Percentiles rank a stretch among this genome's conserved stretches.
phyloP scores from a whole-genome alignment of 1,284 basidiomycete species.

The Trametes versicolor region DNA sequence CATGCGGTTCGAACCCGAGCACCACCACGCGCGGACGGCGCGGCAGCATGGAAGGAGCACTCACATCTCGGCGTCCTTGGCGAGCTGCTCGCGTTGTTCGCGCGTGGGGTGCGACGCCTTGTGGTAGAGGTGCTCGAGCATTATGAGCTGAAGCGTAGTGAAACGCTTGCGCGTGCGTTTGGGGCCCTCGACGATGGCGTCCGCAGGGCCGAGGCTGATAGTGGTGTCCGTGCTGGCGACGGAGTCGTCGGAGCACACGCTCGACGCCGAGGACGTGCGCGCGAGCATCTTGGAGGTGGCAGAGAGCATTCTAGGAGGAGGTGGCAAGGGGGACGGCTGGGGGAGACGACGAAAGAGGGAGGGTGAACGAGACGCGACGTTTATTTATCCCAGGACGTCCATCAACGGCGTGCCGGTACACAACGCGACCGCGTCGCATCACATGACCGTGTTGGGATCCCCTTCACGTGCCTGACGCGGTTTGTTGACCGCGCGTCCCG shows the following conservation, averaged over 20 bases:
- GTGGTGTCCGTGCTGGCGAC: constrained; percentile 31
- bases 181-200: constrained; percentile 24
- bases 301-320: constrained; percentile 15
- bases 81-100: constrained; percentile 72
- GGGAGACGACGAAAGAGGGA: constrained; percentile 11
- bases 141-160: constrained; percentile 70
- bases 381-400: constrained; percentile 27
- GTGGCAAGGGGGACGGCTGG: background rate
- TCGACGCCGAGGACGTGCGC: constrained; percentile 43
- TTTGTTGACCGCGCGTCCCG: constrained; percentile 29
- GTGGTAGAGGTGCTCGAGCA: constrained; percentile 78
- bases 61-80: constrained; percentile 68
- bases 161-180: constrained; percentile 76
- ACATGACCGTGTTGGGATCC: constrained; percentile 31
- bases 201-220: constrained; percentile 22
- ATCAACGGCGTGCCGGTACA: constrained; percentile 31
- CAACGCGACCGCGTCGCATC: constrained; percentile 33
- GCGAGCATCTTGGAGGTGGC: constrained; percentile 30
- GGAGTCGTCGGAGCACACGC: constrained; percentile 40
- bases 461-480: constrained; percentile 35
- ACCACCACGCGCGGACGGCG: background rate
- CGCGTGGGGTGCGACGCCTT: constrained; percentile 75
- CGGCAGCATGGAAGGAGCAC: constrained; percentile 40
- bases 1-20: constrained; percentile 18
- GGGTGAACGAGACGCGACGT: constrained; percentile 19